A percentile compares a stretch with the other conserved stretches of the same genome.
Evolutionary conservation across 305 asterid species (phyloP).

Genomic region (Fraxinus sp.): DNA sequence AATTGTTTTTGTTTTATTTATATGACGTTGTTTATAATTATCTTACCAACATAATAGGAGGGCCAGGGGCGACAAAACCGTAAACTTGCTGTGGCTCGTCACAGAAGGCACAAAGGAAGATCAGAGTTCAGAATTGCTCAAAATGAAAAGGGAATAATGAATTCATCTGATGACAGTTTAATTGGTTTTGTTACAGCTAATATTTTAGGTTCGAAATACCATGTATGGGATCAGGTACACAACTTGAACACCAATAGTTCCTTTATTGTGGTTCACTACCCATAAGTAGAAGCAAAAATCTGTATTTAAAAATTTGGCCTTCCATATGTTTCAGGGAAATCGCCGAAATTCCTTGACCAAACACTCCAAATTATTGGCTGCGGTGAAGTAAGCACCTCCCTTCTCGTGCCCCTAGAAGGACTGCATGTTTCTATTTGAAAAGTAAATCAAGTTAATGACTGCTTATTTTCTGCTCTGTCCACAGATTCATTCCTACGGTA

Average conservation of each 20-base stretch:
- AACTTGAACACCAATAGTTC: neutral
- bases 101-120: conserved; percentile 63
- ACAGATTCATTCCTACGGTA: conserved; percentile 67
- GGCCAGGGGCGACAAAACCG: conserved; percentile 92
- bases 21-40: neutral
- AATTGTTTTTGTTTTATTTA: neutral
- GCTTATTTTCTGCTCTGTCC: neutral
- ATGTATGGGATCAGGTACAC: conserved; percentile 75
- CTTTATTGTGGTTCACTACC: neutral
- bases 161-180: conserved; percentile 56
- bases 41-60: conserved; percentile 47
- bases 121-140: conserved; percentile 82
- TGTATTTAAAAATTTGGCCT: neutral
- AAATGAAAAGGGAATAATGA: conserved; percentile 47
- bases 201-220: conserved; percentile 78
- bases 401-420: neutral
- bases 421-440: neutral
- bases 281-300: neutral
- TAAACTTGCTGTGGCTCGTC: conserved; percentile 80
- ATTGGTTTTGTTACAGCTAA: conserved; percentile 72
- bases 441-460: neutral
- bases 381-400: conserved; percentile 54
- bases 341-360: conserved; percentile 40
- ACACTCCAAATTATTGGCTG: conserved; percentile 62
- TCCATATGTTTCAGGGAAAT: conserved; percentile 48